Percentiles rank a stretch among this genome's conserved stretches.
These are phyloP conservation scores for Orobanche coerulescens DNA, from an alignment of 257 asterid genomes.

Conservation along the genomic window DNA sequence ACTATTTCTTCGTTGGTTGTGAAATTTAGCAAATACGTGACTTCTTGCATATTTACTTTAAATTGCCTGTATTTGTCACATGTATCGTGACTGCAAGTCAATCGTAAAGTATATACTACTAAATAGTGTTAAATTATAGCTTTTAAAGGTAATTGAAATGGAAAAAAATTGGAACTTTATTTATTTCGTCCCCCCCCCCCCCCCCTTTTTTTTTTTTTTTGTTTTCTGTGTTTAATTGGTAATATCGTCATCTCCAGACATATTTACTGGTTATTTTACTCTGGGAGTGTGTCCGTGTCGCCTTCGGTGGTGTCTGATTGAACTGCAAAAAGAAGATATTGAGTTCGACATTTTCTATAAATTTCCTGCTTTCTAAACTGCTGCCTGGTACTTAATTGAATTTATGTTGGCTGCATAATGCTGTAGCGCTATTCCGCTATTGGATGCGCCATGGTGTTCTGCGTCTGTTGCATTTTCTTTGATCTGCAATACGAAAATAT, in stretches of 20 bases:
- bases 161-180: too few species aligned
- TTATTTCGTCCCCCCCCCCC: too few species aligned
- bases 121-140: background rate
- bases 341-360: too few species aligned
- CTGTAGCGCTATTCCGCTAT: too few species aligned
- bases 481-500: background rate
- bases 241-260: background rate
- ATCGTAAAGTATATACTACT: background rate
- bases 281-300: background rate
- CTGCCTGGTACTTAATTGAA: background rate
- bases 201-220: too few species aligned
- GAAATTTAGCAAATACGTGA: too few species aligned
- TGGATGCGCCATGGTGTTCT: too few species aligned
- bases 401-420: too few species aligned
- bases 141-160: background rate
- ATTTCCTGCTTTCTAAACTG: too few species aligned
- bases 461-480: slow-evolving; percentile 4
- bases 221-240: slow-evolving; percentile 2
- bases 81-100: background rate
- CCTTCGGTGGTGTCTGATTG: background rate
- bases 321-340: background rate
- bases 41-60: background rate
- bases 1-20: too few species aligned
- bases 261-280: background rate
- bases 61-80: background rate